Evolutionary conservation across 2,329 filamentous ascomycete genomes (phyloP), one percentile per base, ranked within the genome.

Genomic region (Alternaria consortialis): DNA sequence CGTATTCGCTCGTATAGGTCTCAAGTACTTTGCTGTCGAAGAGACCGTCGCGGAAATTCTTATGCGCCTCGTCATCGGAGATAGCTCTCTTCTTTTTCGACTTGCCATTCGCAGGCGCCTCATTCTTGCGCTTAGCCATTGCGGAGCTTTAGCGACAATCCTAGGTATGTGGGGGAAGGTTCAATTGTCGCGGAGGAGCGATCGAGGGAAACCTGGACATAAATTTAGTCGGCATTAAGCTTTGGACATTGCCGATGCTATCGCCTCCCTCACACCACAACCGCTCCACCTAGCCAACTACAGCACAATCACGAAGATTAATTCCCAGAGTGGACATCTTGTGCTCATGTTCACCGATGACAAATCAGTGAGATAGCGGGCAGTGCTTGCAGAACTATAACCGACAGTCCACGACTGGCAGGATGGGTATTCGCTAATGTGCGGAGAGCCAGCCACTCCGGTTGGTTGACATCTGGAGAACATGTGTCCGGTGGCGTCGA

Each of bases 61-160:
- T 66, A 47, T 78, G 75, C 53, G 77, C 78, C 56, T 79, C 78
- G n/a, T 75, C 71, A 63, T 80, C 77, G 3, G 78, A 76, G 52
- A 80, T 76, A 53, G 77, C 77, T 57, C 77, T 76, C 67, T 82
- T 82, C 70, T 83, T 83, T 69, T 83, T 83, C 51, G 70, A 69
- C 62, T 74, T 74, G 67, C 78, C 76, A 71, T 79, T 79, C 37
- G 64, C 61, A 52, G 69, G 62, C 27, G 75, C 69, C 27, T 80
- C 77, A 44, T 77, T 80, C 68, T 83, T 83, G 62, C 81, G 80
- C 74, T 83, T 83, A 5, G 63, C 54, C 70, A 72, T 72, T 39
- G 32, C 25, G 27, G 37, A 56, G 9, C 2, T 42, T 29, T 50
- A 44, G 31, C 44, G 46, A 53, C 27, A 34, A 50, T 64, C 68